phyloP scores from a whole-genome alignment of 2,329 filamentous ascomycete species.

The Calonectria henricotiae region DNA sequence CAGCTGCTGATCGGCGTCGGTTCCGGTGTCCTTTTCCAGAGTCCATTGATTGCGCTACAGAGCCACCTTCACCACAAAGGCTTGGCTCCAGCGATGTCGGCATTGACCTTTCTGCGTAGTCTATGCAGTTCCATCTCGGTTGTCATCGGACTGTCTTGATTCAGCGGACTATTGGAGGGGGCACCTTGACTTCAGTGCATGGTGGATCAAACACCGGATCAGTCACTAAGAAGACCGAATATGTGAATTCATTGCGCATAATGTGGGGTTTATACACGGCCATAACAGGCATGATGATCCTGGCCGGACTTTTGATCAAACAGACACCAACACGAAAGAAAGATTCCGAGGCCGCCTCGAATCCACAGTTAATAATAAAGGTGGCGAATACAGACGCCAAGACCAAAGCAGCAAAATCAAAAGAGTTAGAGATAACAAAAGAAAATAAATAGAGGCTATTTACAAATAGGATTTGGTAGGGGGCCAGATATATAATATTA shows the following conservation, averaged over 20 bases:
- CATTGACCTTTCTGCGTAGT: conserved; percentile 78
- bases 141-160: conserved; percentile 83
- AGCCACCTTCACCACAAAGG: conserved; percentile 74
- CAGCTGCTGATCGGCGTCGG: conserved; percentile 77
- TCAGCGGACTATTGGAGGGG: conserved; percentile 60
- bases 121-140: conserved; percentile 78
- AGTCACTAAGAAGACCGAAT: conserved; percentile 38
- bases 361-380: background rate
- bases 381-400: background rate
- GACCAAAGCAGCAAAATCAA: background rate
- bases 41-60: conserved; percentile 80
- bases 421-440: conserved; percentile 5
- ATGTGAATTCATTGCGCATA: conserved; percentile 39
- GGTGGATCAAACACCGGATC: conserved; percentile 13
- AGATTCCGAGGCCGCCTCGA: background rate
- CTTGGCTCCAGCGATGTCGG: conserved; percentile 77
- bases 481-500: conserved; percentile 7
- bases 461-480: background rate
- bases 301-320: conserved; percentile 39
- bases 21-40: conserved; percentile 79
- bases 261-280: conserved; percentile 48
- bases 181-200: conserved; percentile 40
- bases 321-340: conserved; percentile 34
- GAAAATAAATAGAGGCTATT: background rate
- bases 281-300: conserved; percentile 39